These are phyloP conservation scores for Ligustrum vulgare DNA, from an alignment of 257 asterid genomes.

Conservation along the genomic window DNA sequence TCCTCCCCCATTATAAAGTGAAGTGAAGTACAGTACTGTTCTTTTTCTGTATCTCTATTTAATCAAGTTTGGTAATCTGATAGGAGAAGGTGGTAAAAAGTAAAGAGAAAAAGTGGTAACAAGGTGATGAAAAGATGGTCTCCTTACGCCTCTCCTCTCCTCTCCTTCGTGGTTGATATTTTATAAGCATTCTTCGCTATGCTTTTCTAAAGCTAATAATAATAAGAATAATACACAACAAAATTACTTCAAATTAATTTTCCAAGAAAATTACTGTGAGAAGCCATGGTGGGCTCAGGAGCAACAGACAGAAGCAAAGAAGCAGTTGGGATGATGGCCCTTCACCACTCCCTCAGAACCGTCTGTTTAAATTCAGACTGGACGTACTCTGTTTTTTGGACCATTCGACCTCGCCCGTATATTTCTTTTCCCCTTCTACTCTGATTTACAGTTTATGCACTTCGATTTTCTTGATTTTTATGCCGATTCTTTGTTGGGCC, in stretches of 20 bases:
- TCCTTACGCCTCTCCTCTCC: conserved; percentile 8
- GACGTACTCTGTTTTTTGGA: conserved; percentile 99
- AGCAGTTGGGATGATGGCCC: conserved; percentile 99
- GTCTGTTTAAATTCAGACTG: conserved; percentile 97
- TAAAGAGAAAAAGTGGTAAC: conserved; percentile 25
- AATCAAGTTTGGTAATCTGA: conserved; percentile 36
- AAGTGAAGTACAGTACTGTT: conserved; percentile 6
- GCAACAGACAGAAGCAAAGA: conserved; percentile 97
- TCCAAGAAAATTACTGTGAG: conserved; percentile 9
- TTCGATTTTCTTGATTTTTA: conserved; percentile 11
- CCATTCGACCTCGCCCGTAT: conserved; percentile 99
- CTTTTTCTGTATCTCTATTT: conserved; percentile 39
- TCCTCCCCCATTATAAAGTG: conserved; percentile 13
- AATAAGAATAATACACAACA: conserved; percentile 19
- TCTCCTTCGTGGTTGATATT: conserved; percentile 44
- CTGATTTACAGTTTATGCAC: conserved; percentile 8
- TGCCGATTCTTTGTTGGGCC: conserved; percentile 14
- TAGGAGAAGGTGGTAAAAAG: conserved; percentile 15
- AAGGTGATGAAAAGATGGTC: conserved; percentile 17
- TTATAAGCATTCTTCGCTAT: conserved; percentile 27
- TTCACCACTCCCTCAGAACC: conserved; percentile 95
- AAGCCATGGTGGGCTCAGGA: conserved; percentile 98
- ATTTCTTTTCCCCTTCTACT: conserved; percentile 9
- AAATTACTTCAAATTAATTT: conserved; percentile 1
- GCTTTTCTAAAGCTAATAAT: conserved; percentile 23